Evolutionary conservation across 352 stramenopile species (phyloP).

Genomic region (Pseudoperonospora humuli): DNA sequence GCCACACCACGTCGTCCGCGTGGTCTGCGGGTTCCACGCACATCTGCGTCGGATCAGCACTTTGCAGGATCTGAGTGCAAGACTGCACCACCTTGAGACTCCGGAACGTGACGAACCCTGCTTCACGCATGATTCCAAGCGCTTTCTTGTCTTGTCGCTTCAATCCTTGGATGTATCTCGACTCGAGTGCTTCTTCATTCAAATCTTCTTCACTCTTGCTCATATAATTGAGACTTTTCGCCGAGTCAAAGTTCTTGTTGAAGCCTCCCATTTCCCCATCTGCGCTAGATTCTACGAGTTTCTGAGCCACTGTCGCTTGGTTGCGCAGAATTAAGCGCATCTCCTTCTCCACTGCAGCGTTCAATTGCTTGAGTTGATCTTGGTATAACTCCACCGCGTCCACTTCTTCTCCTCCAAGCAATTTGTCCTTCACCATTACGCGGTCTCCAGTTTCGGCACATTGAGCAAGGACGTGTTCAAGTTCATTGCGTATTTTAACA

Average conservation of each 20-base stretch:
- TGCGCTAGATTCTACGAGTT: constrained; percentile 47
- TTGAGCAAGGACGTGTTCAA: constrained; percentile 58
- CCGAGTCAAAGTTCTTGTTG: constrained; percentile 21
- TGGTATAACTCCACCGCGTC: constrained; percentile 72
- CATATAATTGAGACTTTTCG: constrained; percentile 20
- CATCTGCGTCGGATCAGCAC: constrained; percentile 62
- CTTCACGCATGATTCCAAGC: constrained; percentile 57
- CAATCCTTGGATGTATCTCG: constrained; percentile 48
- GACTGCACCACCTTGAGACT: constrained; percentile 64
- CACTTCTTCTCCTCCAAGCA: constrained; percentile 39
- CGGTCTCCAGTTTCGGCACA: constrained; percentile 57
- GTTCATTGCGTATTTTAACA: constrained; percentile 53
- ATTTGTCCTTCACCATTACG: constrained; percentile 31
- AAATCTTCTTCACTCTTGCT: constrained; percentile 33
- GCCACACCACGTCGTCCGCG: constrained; percentile 67
- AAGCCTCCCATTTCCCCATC: constrained; percentile 23
- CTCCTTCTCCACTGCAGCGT: constrained; percentile 72
- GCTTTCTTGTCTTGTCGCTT: constrained; percentile 32
- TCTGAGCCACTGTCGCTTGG: constrained; percentile 45
- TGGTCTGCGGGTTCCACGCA: constrained; percentile 53
- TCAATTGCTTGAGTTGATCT: constrained; percentile 58
- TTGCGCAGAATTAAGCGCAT: constrained; percentile 57
- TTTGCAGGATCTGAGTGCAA: constrained; percentile 75
- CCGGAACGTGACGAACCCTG: constrained; percentile 79
- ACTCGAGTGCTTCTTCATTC: constrained; percentile 31